Evolutionary conservation across 176 grass and related monocot species (phyloP), one percentile per base, ranked within the genome.

Genomic region (Luzula sylvatica): DNA sequence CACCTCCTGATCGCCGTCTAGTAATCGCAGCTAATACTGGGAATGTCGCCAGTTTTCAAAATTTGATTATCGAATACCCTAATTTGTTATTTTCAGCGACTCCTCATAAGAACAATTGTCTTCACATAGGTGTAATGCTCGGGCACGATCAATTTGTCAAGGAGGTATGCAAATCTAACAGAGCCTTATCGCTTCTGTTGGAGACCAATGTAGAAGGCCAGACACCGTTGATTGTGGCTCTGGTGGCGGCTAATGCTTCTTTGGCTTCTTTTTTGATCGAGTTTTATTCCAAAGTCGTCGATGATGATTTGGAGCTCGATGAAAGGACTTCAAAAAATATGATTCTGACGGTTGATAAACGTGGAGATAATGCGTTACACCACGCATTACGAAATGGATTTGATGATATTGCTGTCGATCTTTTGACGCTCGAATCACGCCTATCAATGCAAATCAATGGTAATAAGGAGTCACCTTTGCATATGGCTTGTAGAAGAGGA

Each of bases 401-500:
- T 38, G 54, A 57, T 3, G n/a, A 57, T 39, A 11, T 57, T 9
- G 54, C 26, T 20, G 5, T 57, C 1, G 2, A 39, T 8, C 28
- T 57, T 18, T 57, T 57, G 29, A 15, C 29, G 1, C 12, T 57
- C 29, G 28, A 57, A 7, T 15, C 15, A 17, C 26, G 15, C 12
- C 54, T 57, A 9, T 17, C 54, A 2, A 15, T 35, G 17, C 28
- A 39, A 57, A 26, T 57, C 38, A 40, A 39, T 19, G 12, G 20
- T 2, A 57, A 0, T 20, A 19, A 19, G 7, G 29, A 57, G 54
- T 57, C 54, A 4, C 28, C 54, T 1, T 12, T 57, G 27, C 11
- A 22, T 57, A 57, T 57, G 54, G 54, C 54, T 19, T 15, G 28
- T 27, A 15, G 54, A 27, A 57, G n/a, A 19, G n/a, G 54, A 20